These are phyloP conservation scores for Tetrahymena malaccensis DNA, from an alignment of 73 alveolate genomes.

Conservation along the genomic window DNA sequence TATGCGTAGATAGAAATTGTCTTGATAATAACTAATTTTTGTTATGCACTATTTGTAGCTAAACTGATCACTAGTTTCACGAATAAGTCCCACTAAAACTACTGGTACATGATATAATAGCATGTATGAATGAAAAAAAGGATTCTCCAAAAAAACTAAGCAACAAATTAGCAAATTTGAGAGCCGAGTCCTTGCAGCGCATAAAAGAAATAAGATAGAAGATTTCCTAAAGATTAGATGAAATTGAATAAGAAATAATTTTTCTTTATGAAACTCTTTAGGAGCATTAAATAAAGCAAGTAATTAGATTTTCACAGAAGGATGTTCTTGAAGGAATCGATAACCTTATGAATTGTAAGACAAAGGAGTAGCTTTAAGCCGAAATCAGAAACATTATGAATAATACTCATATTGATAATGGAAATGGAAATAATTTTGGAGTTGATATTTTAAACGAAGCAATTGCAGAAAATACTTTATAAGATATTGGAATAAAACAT, in stretches of 20 bases:
- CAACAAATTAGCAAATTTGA: neutral
- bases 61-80: neutral
- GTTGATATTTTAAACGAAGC: neutral
- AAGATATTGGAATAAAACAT: neutral
- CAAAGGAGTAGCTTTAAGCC: neutral
- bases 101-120: neutral
- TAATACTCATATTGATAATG: neutral
- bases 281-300: neutral
- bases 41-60: neutral
- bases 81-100: neutral
- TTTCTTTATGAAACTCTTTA: neutral
- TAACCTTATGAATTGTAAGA: neutral
- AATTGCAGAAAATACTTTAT: neutral
- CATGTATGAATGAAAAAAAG: neutral
- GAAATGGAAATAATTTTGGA: neutral
- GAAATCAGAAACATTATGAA: neutral
- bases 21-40: neutral
- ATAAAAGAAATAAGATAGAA: neutral
- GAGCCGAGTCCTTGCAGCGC: neutral
- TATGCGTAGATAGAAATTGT: neutral
- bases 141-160: neutral
- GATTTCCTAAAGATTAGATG: neutral
- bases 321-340: neutral
- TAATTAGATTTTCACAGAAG: neutral
- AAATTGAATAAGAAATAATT: neutral